Evolutionary conservation across 2,329 filamentous ascomycete species (phyloP).

Genomic region (Phoma sp.): DNA sequence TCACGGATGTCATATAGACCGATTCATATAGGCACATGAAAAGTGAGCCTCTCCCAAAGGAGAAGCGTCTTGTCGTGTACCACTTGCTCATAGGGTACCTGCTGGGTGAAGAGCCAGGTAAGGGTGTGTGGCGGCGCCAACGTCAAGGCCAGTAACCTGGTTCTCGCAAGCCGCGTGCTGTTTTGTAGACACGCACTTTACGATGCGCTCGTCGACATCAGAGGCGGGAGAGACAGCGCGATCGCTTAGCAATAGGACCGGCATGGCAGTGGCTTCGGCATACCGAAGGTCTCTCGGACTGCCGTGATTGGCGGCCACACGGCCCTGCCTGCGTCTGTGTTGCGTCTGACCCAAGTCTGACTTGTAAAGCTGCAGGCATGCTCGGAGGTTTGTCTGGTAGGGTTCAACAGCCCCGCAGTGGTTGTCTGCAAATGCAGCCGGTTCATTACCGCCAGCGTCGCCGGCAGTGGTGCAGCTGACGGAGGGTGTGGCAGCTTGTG

Average conservation of each 20-base stretch:
- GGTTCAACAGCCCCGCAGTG: conserved; percentile 8
- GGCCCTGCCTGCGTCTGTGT: conserved; percentile 6
- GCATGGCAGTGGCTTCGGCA: conserved; percentile 11
- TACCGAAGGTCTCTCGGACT: conserved; percentile 11
- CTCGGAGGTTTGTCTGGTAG: conserved; percentile 11
- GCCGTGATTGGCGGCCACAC: conserved; percentile 13
- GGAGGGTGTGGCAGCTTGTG: background rate
- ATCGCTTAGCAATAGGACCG: conserved; percentile 1
- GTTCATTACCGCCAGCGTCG: background rate
- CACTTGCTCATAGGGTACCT: conserved; percentile 12
- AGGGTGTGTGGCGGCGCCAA: conserved; percentile 7
- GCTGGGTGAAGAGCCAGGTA: conserved; percentile 4
- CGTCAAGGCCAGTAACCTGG: conserved; percentile 2
- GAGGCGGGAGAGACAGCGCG: conserved; percentile 3
- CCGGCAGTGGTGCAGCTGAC: conserved; percentile 7
- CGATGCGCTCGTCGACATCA: background rate
- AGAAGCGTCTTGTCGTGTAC: conserved; percentile 14
- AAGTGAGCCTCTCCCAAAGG: conserved; percentile 2
- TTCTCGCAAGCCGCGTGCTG: conserved; percentile 1
- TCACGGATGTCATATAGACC: conserved; percentile 3
- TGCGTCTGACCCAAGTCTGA: conserved; percentile 3
- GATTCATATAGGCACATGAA: conserved; percentile 9
- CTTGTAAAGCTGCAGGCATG: conserved; percentile 11
- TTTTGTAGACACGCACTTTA: background rate
- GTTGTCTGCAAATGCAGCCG: conserved; percentile 4